A percentile compares a stretch with the other conserved stretches of the same genome.
phyloP scores from a whole-genome alignment of 2,329 filamentous ascomycete genomes.

The Sphaerulina vaccinii region DNA sequence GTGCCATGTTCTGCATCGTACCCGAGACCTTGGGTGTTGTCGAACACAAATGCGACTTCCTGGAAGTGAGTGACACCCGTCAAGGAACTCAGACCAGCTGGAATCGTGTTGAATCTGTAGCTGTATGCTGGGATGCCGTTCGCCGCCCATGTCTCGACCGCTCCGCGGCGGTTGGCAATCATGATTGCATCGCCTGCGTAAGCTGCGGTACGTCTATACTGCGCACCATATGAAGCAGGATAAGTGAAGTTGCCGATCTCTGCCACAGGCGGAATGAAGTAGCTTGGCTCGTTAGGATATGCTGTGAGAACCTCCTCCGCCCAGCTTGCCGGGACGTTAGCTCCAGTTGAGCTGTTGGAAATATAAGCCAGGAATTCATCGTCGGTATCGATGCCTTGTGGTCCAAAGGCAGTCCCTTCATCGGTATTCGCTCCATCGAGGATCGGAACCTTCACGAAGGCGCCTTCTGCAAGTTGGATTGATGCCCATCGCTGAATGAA shows the following conservation, averaged over 20 bases:
- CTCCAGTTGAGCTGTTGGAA: conserved; percentile 28
- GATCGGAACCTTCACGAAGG: conserved; percentile 58
- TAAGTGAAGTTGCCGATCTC: conserved; percentile 40
- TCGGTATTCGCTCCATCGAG: conserved; percentile 62
- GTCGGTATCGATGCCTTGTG: conserved; percentile 55
- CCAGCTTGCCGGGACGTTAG: conserved; percentile 27
- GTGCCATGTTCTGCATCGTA: conserved; percentile 38
- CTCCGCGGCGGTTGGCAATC: conserved; percentile 56
- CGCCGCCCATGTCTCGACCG: conserved; percentile 53
- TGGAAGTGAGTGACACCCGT: conserved; percentile 56
- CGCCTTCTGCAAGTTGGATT: conserved; percentile 55
- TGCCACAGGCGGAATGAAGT: conserved; percentile 48
- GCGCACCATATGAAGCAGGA: conserved; percentile 42
- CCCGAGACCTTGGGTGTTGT: conserved; percentile 46
- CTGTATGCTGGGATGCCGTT: conserved; percentile 55
- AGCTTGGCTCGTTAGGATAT: conserved; percentile 54
- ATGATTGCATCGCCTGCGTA: conserved; percentile 57
- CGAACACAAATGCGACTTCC: conserved; percentile 46
- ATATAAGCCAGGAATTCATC: conserved; percentile 51
- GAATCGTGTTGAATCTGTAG: conserved; percentile 61
- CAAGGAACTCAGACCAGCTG: conserved; percentile 45
- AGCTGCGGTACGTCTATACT: conserved; percentile 57
- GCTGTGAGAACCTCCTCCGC: conserved; percentile 46
- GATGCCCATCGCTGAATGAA: conserved; percentile 55
- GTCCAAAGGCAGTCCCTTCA: conserved; percentile 61